Conservation (phyloP, 2,329 filamentous ascomycete genomes). For the Nemania bipapillata region DNA sequence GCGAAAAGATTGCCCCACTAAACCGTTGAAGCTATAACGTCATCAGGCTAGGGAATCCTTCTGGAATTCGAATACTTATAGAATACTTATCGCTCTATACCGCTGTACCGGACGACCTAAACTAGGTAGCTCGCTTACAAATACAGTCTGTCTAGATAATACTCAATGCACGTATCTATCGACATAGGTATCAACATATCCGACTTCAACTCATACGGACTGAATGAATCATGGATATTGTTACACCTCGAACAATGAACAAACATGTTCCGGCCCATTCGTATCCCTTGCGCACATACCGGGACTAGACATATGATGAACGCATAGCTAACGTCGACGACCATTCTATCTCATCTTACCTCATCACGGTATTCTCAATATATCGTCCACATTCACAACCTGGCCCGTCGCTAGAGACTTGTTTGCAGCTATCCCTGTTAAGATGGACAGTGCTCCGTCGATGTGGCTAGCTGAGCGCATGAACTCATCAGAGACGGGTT, state of each 20-base stretch:
- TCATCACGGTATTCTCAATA: slow-evolving; percentile 53
- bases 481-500: slow-evolving; percentile 62
- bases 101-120: not conserved
- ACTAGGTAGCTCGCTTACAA: slow-evolving; percentile 23
- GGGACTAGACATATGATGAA: too few relatives aligned
- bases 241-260: too few relatives aligned
- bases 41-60: slow-evolving; percentile 11
- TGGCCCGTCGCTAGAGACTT: slow-evolving; percentile 67
- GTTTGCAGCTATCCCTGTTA: slow-evolving; percentile 70
- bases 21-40: slow-evolving; percentile 22
- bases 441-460: slow-evolving; percentile 68
- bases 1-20: slow-evolving; percentile 34
- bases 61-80: not conserved
- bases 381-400: slow-evolving; percentile 66
- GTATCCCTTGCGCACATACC: too few relatives aligned
- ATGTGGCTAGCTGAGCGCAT: slow-evolving; percentile 67
- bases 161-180: slow-evolving; percentile 9
- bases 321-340: too few relatives aligned
- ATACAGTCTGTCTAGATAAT: not conserved
- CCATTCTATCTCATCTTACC: too few relatives aligned
- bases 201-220: too few relatives aligned
- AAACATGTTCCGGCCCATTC: too few relatives aligned
- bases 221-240: too few relatives aligned
- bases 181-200: slow-evolving; percentile 4
- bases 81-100: not conserved